A percentile compares a stretch with the other conserved stretches of the same genome.
Conservation (phyloP, 169 alveolate species). For the Babesia caballi region DNA sequence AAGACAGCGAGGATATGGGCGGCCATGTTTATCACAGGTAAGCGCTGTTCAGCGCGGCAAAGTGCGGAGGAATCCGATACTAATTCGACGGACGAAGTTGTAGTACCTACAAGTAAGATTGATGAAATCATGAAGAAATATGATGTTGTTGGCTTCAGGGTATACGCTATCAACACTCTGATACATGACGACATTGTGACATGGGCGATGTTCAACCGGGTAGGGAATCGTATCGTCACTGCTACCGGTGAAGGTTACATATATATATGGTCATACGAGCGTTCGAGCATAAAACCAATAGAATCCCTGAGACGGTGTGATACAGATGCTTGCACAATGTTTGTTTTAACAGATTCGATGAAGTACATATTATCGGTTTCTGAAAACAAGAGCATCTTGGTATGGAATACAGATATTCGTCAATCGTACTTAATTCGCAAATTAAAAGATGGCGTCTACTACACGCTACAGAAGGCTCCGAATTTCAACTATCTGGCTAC, state of each 20-base stretch:
- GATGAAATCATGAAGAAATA: neutral
- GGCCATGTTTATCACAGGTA: too few relatives aligned
- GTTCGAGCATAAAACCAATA: slow-evolving; percentile 89
- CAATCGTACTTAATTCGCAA: slow-evolving; percentile 82
- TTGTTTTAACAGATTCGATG: slow-evolving; percentile 89
- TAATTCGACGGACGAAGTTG: neutral
- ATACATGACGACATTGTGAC: slow-evolving; percentile 95
- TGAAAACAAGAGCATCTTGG: slow-evolving; percentile 90
- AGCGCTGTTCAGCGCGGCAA: slow-evolving; percentile 89
- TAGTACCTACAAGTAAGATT: too few relatives aligned
- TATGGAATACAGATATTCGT: slow-evolving; percentile 93
- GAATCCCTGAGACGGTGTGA: slow-evolving; percentile 91
- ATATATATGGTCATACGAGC: slow-evolving; percentile 91
- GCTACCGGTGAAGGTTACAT: slow-evolving; percentile 94
- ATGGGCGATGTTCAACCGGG: slow-evolving; percentile 92
- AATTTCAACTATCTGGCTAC: slow-evolving; percentile 88
- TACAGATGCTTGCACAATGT: slow-evolving; percentile 89
- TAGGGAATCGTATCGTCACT: slow-evolving; percentile 85
- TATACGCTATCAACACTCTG: slow-evolving; percentile 66
- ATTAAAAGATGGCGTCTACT: slow-evolving; percentile 91
- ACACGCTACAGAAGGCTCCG: slow-evolving; percentile 87
- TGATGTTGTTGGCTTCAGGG: slow-evolving; percentile 47
- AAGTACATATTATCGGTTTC: slow-evolving; percentile 84
- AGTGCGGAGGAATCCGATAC: slow-evolving; percentile 61
- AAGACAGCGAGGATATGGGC: slow-evolving; percentile 96